Evolutionary conservation across 1,284 basidiomycete species (phyloP).

Genomic region (Cutaneotrichosporon curvatum): DNA sequence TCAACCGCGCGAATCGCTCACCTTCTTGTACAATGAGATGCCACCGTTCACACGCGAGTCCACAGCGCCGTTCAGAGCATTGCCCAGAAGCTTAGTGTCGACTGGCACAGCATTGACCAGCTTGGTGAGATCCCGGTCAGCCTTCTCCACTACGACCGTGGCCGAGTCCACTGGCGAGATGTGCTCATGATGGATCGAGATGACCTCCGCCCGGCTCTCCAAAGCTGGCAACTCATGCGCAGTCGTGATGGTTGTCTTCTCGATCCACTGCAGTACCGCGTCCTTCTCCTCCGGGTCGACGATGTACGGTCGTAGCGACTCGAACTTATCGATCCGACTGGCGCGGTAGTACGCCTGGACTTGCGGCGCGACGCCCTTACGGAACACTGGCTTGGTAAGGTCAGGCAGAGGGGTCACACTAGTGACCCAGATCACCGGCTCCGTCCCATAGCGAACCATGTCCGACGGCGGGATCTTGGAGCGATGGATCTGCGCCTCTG

Average conservation of each 20-base stretch:
- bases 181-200: conserved; percentile 66
- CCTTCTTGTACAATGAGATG: conserved; percentile 57
- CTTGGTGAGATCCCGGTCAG: conserved; percentile 22
- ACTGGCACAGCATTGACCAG: conserved; percentile 18
- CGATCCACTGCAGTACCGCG: conserved; percentile 64
- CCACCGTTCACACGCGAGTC: conserved; percentile 74
- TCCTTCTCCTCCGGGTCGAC: conserved; percentile 54
- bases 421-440: conserved; percentile 82
- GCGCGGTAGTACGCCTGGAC: conserved; percentile 60
- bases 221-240: conserved; percentile 87
- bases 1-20: neutral
- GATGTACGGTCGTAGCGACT: conserved; percentile 62
- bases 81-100: conserved; percentile 70
- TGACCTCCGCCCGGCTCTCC: conserved; percentile 78
- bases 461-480: conserved; percentile 68
- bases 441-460: conserved; percentile 69
- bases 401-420: conserved; percentile 81
- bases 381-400: conserved; percentile 68
- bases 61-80: conserved; percentile 78
- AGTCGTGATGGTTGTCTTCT: conserved; percentile 78
- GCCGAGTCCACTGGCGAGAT: conserved; percentile 84
- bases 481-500: conserved; percentile 73
- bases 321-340: conserved; percentile 75
- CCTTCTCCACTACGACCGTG: conserved; percentile 62
- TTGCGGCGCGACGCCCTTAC: conserved; percentile 71